Evolutionary conservation across 208 protist species (phyloP).

Genomic region (Eutreptiella sp.): DNA sequence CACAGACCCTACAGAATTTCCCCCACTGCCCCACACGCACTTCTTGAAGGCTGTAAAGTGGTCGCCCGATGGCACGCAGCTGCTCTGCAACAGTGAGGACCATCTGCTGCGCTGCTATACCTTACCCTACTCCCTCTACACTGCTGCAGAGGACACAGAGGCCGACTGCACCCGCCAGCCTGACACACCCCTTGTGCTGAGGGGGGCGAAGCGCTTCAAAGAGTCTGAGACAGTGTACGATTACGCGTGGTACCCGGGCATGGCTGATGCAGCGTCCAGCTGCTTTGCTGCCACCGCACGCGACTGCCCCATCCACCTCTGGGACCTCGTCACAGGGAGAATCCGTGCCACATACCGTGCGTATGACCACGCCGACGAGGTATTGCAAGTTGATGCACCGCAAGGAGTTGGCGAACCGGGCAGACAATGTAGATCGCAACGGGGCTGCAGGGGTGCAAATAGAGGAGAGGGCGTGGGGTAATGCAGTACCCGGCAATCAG

Average conservation of each 20-base stretch:
- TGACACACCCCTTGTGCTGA: conserved; percentile 1
- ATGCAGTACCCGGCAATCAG: too few species aligned
- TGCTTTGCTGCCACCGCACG: conserved; percentile 13
- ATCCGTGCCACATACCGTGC: conserved; percentile 10
- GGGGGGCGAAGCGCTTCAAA: not conserved
- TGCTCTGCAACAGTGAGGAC: conserved; percentile 22
- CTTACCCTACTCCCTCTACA: not conserved
- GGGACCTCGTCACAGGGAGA: conserved; percentile 13
- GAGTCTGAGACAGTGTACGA: conserved; percentile 16
- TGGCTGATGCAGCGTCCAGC: not conserved
- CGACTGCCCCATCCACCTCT: conserved; percentile 12
- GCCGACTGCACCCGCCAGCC: not conserved
- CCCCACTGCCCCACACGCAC: not conserved
- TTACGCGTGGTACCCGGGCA: conserved; percentile 14
- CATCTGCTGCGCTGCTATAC: conserved; percentile 4
- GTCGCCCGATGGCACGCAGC: conserved; percentile 8
- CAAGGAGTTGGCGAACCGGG: too few species aligned
- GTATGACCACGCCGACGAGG: not conserved
- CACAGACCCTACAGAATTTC: too few species aligned
- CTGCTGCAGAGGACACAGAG: not conserved
- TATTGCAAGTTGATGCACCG: too few species aligned
- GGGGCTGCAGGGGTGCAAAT: too few species aligned
- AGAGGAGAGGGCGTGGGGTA: too few species aligned
- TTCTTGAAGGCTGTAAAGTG: conserved; percentile 5
- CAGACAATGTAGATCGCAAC: too few species aligned